These are phyloP conservation scores for Syzygium aromaticum DNA, from an alignment of 345 rosid genomes.

Conservation along the genomic window DNA sequence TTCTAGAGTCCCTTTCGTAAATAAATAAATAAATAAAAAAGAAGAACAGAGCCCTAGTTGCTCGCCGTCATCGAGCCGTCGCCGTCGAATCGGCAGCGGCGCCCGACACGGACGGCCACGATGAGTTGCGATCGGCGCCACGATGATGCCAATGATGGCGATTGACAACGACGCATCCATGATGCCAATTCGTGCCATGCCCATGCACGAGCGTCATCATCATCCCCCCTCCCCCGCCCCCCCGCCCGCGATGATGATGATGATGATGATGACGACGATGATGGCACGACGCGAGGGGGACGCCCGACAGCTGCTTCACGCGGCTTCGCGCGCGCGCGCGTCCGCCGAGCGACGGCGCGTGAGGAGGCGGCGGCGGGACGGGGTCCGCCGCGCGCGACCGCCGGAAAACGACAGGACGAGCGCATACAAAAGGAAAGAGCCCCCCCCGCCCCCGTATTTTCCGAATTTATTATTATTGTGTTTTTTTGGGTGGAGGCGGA, in stretches of 20 bases:
- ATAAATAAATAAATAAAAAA: no score
- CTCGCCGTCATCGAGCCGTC: neutral
- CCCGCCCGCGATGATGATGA: neutral
- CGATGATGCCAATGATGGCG: neutral
- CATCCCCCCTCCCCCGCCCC: neutral
- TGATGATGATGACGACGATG: neutral
- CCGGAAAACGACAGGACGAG: neutral
- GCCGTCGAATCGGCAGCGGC: neutral
- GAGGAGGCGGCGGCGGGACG: neutral
- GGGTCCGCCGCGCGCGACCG: no score
- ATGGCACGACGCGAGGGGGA: neutral
- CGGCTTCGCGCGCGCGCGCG: neutral
- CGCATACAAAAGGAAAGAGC: neutral
- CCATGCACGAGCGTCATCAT: neutral
- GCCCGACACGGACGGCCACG: neutral
- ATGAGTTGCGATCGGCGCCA: neutral
- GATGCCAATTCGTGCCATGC: neutral
- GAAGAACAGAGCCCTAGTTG: neutral
- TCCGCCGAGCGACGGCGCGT: neutral
- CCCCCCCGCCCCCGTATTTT: no score
- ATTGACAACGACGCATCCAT: neutral
- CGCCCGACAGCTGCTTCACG: neutral
- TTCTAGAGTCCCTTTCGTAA: no score
- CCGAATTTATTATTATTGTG: no score
- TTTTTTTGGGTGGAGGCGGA: accelerated